Evolutionary conservation across 2,329 filamentous ascomycete species (phyloP), one percentile per base, ranked within the genome.

Genomic region (Chaetomiaceae sp.): DNA sequence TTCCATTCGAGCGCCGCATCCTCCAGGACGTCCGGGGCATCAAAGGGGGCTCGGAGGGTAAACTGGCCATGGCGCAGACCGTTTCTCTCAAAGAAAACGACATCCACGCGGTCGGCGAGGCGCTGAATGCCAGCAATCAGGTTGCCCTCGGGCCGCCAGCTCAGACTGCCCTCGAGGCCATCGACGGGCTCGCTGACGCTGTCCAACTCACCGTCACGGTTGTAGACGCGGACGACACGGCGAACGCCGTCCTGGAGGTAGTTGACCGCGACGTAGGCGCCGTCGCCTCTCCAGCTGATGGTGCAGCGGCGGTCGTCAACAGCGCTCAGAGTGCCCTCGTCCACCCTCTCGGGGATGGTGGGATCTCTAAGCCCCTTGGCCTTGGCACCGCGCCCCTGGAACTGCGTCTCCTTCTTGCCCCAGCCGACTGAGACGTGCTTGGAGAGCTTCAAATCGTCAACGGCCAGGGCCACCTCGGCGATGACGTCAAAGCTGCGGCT

Each of bases 351-450:
- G 0, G 93, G 93, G 59, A 99, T 88, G 9, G 93, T 99, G 14
- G 93, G 93, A 67, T 99, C 93, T 48, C 89, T 81, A 57, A 97
- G 74, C 17, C 90, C 90, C 70, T 82, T 83, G 47, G 90, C 91
- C 71, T 82, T 83, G 51, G 91, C 92, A 55, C 91, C 83, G 62
- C 88, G 89, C 44, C 93, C 93, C 64, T 96, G 88, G 67, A 99
- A 99, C 67, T 99, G 93, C 0, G 93, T 99, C 70, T 99, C 93
- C 65, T 87, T 89, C 73, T 97, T 97, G 53, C 93, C 93, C 93
- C 93, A 99, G 44, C 93, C 93, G 19, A 99, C 92, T 17, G 90
- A 95, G 51, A 96, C 93, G 73, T 96, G 91, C 66, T 86, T 93
- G 21, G 87, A 97, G n/a, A 83, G 81, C 60, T 86, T 86, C 56